Evolutionary conservation across 805 yeast genomes (phyloP), one percentile per base, ranked within the genome.

Genomic region (Sugiyamaella lignohabitans): DNA sequence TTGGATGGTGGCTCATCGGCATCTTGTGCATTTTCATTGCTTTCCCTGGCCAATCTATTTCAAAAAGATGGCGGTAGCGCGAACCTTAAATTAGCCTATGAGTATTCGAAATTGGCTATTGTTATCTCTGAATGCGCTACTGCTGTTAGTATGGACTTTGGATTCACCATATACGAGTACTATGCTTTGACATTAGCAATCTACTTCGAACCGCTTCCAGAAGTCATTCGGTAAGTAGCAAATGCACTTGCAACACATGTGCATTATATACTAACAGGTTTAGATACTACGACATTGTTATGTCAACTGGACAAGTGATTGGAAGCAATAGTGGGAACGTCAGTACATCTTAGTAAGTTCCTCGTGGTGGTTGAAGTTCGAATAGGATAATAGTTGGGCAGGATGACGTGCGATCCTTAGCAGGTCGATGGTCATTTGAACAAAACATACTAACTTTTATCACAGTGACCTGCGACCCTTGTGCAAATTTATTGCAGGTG

Each of bases 161-260:
- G 66, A 32, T 67, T 67, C 46, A 57, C 56, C 20, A 65, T 73
- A 5, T 72, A 73, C 50, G 72, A 71, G 51, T 53, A 63, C 23
- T 76, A 74, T 50, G 63, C 70, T 29, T 53, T 63, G 19, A 61
- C 71, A 2, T 49, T 74, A 50, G 80, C 76, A 2, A 56, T 64
- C 3, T 68, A 64, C 44, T 56, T 69, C 18, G 75, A 73, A 41
- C 73, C 79, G 1, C 35, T 65, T 20, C 49, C 58, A 3, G 68
- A 63, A 20, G 54, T 73, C 1, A 45, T 69, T 38, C 66, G 64
- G 59, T 52, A 54, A 55, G 27, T 50, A 35, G 5, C 61, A 21
- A 35, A 35, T 27, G 8, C 11, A 27, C 8, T 27, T 27, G 14
- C 14, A 27, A 27, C 14, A 14, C 32, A n/a, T n/a, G n/a, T n/a